Base-by-base conservation (phyloP, 2,329 filamentous ascomycete species). In the Alternaria gaisen region DNA sequence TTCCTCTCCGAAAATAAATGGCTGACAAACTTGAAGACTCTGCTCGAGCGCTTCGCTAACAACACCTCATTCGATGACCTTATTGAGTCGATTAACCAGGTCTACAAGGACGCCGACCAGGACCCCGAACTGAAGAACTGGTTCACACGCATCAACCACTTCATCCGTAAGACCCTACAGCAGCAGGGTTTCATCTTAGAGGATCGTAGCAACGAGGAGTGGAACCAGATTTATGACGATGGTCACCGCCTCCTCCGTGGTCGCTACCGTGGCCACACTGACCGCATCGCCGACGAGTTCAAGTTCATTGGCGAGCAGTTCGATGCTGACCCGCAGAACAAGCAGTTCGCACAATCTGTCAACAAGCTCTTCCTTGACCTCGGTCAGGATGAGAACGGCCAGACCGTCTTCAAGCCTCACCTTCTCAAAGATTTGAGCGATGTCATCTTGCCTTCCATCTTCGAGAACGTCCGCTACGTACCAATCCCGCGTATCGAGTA, bases 21-120 rank as follows among this genome's bases (percentile, higher is more conserved):
- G 82, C 84, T 87, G 79, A 87, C 81, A 67, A 72, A 78, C 47
- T 80, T 82, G 20, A 84, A 92, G 87, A 92, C 88, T 9, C 84
- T 99, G 20, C 89, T 99, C 68, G 95, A 98, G 83, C 91, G 95
- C 48, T 98, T 97, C 72, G 95, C 95, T 76, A 98, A 99, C 79
- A 90, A 90, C 73, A 98, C 95, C 9, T 97, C 94, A 0, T 88
- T 89, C 34, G 90, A 96, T 65, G 92, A 97, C 68, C 83, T 98
- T 4, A 93, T 95, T 82, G 89, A 91, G 18, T 88, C 93, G 0
- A 90, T 99, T 78, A 90, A 93, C 68, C 86, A 88, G 65, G 90
- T 99, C 70, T 98, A 98, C 83, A 83, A 84, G 51, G 92, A 97
- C 77, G 93, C 95, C 5, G 92, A 98, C 65, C 85, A 85, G 20